Evolutionary conservation across 306 rosid genomes (phyloP).

Genomic region (Cucurbita maxima): DNA sequence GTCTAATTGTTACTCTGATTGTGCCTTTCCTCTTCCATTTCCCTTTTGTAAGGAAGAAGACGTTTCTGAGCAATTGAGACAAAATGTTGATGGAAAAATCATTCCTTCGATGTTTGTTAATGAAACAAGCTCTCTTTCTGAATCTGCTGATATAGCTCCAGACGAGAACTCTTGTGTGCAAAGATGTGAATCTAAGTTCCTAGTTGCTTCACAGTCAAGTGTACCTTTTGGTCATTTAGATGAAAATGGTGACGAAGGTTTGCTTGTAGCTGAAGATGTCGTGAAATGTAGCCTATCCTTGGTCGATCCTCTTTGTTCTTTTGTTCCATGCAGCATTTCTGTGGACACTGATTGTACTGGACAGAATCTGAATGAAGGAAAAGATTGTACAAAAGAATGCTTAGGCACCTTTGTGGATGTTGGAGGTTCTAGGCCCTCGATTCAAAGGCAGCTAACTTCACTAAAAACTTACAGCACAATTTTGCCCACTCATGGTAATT

Average conservation of each 20-base stretch:
- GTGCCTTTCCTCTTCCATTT: conserved; percentile 15
- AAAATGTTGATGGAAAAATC: conserved; percentile 11
- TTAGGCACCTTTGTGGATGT: conserved; percentile 12
- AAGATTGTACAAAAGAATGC: conserved; percentile 17
- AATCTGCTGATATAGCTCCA: conserved; percentile 60
- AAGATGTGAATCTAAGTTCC: conserved; percentile 23
- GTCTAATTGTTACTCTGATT: conserved; percentile 4
- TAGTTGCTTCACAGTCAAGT: conserved; percentile 40
- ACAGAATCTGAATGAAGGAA: conserved; percentile 16
- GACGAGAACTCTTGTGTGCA: conserved; percentile 58
- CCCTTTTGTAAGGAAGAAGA: conserved; percentile 32
- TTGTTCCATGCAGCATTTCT: conserved; percentile 78
- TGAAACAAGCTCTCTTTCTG: conserved; percentile 78
- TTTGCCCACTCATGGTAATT: conserved; percentile 12
- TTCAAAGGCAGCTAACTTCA: conserved; percentile 24
- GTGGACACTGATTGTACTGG: conserved; percentile 20
- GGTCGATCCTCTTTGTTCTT: conserved; percentile 77
- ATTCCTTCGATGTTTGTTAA: conserved; percentile 22
- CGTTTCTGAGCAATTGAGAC: conserved; percentile 18
- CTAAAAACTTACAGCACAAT: conserved; percentile 44
- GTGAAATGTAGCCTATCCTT: conserved; percentile 38
- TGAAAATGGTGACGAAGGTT: conserved; percentile 20
- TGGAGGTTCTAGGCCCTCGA: conserved; percentile 19
- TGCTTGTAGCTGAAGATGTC: conserved; percentile 50
- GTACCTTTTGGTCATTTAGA: conserved; percentile 22